Percentiles rank a stretch among this genome's conserved stretches.
Conservation (phyloP, 805 yeast species). For the Ogataea paradorogensis region DNA sequence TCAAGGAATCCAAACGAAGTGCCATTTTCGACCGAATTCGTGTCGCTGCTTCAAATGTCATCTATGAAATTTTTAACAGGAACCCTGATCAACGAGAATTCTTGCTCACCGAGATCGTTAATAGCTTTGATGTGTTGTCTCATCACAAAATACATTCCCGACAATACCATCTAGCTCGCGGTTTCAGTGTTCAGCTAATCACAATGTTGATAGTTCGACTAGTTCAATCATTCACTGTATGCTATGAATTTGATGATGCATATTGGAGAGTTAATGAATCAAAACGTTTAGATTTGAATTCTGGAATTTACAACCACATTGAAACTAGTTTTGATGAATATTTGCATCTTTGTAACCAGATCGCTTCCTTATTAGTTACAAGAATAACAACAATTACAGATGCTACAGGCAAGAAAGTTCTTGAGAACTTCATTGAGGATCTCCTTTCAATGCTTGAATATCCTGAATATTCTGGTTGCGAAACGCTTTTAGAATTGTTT, state of each 20-base stretch:
- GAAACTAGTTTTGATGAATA: constrained; percentile 10
- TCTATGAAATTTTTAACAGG: constrained; percentile 38
- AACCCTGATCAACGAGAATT: constrained; percentile 54
- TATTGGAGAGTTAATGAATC: constrained; percentile 22
- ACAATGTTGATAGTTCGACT: constrained; percentile 44
- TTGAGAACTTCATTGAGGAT: constrained; percentile 60
- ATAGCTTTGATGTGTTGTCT: constrained; percentile 49
- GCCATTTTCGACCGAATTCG: constrained; percentile 22
- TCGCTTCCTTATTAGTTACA: constrained; percentile 30
- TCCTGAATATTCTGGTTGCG: constrained; percentile 67
- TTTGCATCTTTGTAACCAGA: constrained; percentile 24
- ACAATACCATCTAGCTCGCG: constrained; percentile 41
- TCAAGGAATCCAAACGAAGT: constrained; percentile 32
- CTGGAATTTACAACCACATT: constrained; percentile 11
- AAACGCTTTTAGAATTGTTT: constrained; percentile 44
- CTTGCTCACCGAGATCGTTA: constrained; percentile 57
- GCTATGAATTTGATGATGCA: constrained; percentile 21
- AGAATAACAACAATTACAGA: constrained; percentile 34
- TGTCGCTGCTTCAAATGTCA: constrained; percentile 32
- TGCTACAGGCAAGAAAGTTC: constrained; percentile 31
- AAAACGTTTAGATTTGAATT: constrained; percentile 10
- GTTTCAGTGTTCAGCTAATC: constrained; percentile 47
- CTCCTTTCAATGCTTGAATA: constrained; percentile 43
- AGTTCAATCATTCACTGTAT: constrained; percentile 30
- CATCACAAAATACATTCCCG: constrained; percentile 42